Conservation (phyloP, 2,329 filamentous ascomycete species). For the Dryadomyces quercus-mongolicae region DNA sequence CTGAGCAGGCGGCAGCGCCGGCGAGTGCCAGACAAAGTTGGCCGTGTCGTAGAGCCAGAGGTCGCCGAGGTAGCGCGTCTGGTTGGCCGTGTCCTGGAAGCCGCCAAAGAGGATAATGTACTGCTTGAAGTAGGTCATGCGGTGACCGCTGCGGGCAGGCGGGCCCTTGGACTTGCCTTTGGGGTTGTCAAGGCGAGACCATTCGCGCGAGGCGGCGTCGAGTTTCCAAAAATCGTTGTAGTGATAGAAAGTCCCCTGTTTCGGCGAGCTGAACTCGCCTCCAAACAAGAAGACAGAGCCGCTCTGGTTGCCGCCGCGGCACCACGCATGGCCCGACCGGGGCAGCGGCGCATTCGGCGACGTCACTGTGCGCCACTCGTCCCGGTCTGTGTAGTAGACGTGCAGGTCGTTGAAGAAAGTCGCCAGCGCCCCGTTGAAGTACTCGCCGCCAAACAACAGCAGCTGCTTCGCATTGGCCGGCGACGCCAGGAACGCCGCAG, state of each 20-base stretch:
- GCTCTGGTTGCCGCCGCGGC: constrained; percentile 67
- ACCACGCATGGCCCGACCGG: constrained; percentile 89
- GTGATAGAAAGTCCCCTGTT: constrained; percentile 97
- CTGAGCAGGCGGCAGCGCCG: constrained; percentile 61
- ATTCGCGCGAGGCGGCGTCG: constrained; percentile 74
- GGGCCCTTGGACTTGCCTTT: constrained; percentile 59
- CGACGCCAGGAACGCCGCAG: constrained; percentile 71
- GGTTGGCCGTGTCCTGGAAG: constrained; percentile 92
- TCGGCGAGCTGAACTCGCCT: constrained; percentile 91
- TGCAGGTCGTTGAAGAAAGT: constrained; percentile 56
- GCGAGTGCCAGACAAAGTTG: constrained; percentile 74
- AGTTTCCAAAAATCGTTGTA: constrained; percentile 98
- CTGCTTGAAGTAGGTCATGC: constrained; percentile 95
- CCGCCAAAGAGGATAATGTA: constrained; percentile 94
- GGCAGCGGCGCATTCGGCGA: constrained; percentile 86
- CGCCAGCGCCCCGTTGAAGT: constrained; percentile 83
- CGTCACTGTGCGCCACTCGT: constrained; percentile 85
- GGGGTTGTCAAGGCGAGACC: constrained; percentile 66
- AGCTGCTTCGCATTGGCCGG: constrained; percentile 80
- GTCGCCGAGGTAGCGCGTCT: constrained; percentile 87
- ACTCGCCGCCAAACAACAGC: constrained; percentile 88
- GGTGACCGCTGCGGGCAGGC: constrained; percentile 77
- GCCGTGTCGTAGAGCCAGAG: constrained; percentile 92
- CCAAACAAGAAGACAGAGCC: constrained; percentile 86
- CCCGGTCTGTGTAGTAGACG: constrained; percentile 65